Percentiles rank a stretch among this genome's conserved stretches.
Evolutionary conservation across 257 asterid genomes (phyloP).

Genomic region (Nemophila menziesii): DNA sequence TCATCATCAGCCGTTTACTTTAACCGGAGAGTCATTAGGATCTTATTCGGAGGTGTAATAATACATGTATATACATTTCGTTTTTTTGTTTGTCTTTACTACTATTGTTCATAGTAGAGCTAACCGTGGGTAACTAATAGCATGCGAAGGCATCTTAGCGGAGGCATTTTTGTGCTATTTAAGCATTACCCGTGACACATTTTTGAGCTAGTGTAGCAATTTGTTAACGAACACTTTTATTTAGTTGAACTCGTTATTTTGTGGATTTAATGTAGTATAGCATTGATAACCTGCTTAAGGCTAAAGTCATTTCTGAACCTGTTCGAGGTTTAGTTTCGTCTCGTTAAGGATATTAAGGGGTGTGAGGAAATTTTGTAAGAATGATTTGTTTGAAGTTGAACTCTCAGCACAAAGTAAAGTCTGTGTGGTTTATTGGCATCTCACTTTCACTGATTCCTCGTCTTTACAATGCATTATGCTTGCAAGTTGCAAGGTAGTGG

Average conservation of each 20-base stretch:
- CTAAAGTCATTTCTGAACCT: no score
- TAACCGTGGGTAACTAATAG: neutral
- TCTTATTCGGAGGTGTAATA: slow-evolving; percentile 1
- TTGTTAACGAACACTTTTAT: neutral
- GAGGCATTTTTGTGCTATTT: neutral
- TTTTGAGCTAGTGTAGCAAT: neutral
- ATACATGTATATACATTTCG: neutral
- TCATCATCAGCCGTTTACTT: slow-evolving; percentile 5
- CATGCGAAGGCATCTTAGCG: neutral
- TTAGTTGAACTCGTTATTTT: neutral
- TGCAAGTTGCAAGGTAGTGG: no score
- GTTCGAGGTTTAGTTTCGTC: no score
- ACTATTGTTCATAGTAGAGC: slow-evolving; percentile 1
- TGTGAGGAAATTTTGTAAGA: no score
- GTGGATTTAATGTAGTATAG: neutral
- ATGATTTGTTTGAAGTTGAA: no score
- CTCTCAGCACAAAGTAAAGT: no score
- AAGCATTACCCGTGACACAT: neutral
- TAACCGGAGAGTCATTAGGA: slow-evolving; percentile 1
- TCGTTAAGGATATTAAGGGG: no score
- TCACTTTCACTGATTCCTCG: no score
- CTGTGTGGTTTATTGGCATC: no score
- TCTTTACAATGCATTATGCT: no score
- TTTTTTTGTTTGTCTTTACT: neutral
- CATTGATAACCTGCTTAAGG: neutral